Base-by-base conservation (phyloP, 1,284 basidiomycete species). In the Takashimella koratensis region DNA sequence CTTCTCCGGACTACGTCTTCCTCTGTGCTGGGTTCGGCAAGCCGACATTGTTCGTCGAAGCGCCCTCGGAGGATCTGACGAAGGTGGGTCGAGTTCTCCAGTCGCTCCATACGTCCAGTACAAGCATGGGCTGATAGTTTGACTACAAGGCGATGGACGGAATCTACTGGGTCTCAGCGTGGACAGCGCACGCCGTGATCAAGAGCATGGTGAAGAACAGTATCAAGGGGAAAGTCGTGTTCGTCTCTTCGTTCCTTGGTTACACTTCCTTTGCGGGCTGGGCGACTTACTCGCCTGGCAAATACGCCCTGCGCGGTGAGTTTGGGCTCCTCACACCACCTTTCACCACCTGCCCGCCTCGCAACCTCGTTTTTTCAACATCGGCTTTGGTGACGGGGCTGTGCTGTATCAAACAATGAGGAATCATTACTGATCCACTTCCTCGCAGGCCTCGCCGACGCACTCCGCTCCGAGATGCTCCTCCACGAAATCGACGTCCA, bases 241-340 rank as follows among this genome's bases (percentile, higher is more conserved):
- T 98, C 47, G 84, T 90, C 21, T 86, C 86, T 6, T 93, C 90
- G 0, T 82, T 86, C n/a, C 74, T 95, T 13, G 88, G 86, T 0
- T 84, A 87, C 62, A 87, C 92, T 78, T 83, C 85, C 1, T 81
- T 97, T 47, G 78, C 89, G 16, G 94, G 95, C 0, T 98, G 88
- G 66, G 80, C 87, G 3, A 82, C 86, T 2, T 98, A 98, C 71
- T 79, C 88, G 1, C 91, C 94, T 0, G 88, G 85, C 46, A 98
- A 97, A 73, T 86, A 88, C 64, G 95, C 95, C 10, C 75, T 97
- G 13, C 80, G 92, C 77, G 93, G 91, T 89, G 64, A 47, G 68
- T 54, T 39, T 16, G 10, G 25, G 21, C 26, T n/a, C 47, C 44
- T 26, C 45, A 22, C 24, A 12, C 11, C 19, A 30, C 12, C 22